Conservation (phyloP, 2,329 filamentous ascomycete species). For the Trichoderma harzianum region DNA sequence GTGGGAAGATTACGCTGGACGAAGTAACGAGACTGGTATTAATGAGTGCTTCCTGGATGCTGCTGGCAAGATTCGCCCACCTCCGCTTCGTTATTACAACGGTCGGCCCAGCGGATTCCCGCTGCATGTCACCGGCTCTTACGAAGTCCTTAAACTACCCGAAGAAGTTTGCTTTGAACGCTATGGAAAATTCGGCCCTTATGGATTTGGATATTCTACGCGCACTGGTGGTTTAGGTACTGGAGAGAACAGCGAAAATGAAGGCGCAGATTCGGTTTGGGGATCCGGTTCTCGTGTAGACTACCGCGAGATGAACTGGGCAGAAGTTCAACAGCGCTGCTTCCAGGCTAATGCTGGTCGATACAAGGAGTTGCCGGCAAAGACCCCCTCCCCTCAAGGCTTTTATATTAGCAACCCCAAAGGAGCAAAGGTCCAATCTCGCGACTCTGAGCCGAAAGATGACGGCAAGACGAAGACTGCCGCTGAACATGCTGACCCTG, state of each 20-base stretch:
- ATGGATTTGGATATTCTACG: conserved; percentile 81
- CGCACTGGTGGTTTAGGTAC: conserved; percentile 77
- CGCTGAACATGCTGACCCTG: not conserved
- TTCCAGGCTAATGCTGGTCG: conserved; percentile 65
- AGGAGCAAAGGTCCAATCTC: not conserved
- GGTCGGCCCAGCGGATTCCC: conserved; percentile 84
- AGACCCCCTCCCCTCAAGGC: conserved; percentile 43
- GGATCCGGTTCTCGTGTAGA: conserved; percentile 67
- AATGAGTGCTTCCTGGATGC: conserved; percentile 77
- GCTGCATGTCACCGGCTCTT: conserved; percentile 80
- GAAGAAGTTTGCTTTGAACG: conserved; percentile 92
- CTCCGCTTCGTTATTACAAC: conserved; percentile 67
- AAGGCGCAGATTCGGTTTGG: conserved; percentile 81
- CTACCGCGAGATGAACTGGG: conserved; percentile 75
- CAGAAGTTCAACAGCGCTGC: conserved; percentile 71
- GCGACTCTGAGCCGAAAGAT: not conserved
- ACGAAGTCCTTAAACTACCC: conserved; percentile 72
- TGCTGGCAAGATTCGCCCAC: conserved; percentile 62
- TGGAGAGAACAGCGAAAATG: conserved; percentile 79
- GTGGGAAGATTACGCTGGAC: conserved; percentile 35
- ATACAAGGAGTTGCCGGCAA: conserved; percentile 53
- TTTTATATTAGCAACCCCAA: conserved; percentile 42
- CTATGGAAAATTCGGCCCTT: conserved; percentile 82
- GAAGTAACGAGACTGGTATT: conserved; percentile 48
- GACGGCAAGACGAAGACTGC: not conserved